Evolutionary conservation across 768 basidiomycete species (phyloP).

Genomic region (Sarcomyxa edulis): DNA sequence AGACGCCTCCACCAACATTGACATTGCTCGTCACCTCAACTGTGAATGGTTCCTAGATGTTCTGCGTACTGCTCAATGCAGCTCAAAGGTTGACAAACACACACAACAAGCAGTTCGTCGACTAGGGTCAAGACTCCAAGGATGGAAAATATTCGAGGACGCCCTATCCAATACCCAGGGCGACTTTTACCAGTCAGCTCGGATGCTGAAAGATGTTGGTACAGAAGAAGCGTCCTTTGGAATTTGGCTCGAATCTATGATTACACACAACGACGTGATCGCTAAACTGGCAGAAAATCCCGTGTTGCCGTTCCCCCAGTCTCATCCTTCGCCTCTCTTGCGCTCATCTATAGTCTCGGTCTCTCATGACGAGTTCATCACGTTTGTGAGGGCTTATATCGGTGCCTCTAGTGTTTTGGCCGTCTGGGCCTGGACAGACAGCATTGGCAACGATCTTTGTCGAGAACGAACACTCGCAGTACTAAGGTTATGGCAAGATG

Average conservation of each 20-base stretch:
- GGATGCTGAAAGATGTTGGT: constrained; percentile 55
- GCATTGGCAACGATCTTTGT: constrained; percentile 58
- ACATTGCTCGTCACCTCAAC: constrained; percentile 53
- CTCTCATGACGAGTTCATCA: constrained; percentile 54
- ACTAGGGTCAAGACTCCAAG: constrained; percentile 43
- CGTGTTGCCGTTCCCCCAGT: constrained; percentile 22
- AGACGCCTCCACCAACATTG: constrained; percentile 60
- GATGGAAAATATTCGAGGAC: constrained; percentile 60
- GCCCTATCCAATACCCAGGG: constrained; percentile 49
- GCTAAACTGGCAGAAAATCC: constrained; percentile 38
- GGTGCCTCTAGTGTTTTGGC: constrained; percentile 65
- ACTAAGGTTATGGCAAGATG: constrained; percentile 58
- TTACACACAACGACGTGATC: constrained; percentile 48
- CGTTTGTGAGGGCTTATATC: constrained; percentile 60
- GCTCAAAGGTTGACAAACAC: constrained; percentile 30
- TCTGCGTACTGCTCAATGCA: constrained; percentile 31
- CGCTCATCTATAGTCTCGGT: constrained; percentile 18
- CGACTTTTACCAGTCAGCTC: constrained; percentile 43
- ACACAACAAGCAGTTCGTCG: constrained; percentile 41
- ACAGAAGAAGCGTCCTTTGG: constrained; percentile 65
- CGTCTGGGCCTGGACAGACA: constrained; percentile 79
- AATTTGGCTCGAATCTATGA: constrained; percentile 69
- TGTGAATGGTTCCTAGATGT: constrained; percentile 35
- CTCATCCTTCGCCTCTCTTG: constrained; percentile 35
- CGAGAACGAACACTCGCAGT: constrained; percentile 61